Evolutionary conservation across 169 alveolate genomes (phyloP).

Genomic region (Hepatocystis sp.): DNA sequence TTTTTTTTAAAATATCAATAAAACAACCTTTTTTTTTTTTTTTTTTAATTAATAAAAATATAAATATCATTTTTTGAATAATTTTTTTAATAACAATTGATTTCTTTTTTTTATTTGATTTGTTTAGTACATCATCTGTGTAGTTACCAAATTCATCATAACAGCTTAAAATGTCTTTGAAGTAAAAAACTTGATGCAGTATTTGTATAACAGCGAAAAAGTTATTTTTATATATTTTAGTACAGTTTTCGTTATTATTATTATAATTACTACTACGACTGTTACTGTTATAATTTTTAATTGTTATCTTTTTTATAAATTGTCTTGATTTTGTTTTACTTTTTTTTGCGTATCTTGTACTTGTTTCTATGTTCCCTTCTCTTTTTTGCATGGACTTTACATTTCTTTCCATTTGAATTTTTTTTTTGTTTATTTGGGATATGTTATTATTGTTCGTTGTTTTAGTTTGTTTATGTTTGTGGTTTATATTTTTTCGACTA

Average conservation of each 20-base stretch:
- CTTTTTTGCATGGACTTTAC: background rate
- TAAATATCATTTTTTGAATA: constrained; percentile 34
- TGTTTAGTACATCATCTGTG: background rate
- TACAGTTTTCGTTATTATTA: constrained; percentile 4
- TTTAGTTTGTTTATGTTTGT: too few species aligned
- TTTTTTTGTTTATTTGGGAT: too few species aligned
- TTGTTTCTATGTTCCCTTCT: background rate
- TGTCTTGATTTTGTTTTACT: constrained; percentile 5
- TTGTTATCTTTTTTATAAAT: constrained; percentile 29
- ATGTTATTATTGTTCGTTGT: too few species aligned
- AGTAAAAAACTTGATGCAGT: constrained; percentile 42
- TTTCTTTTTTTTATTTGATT: constrained; percentile 1
- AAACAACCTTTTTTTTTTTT: constrained; percentile 56
- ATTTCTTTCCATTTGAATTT: background rate
- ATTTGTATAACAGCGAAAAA: constrained; percentile 31
- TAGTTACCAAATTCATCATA: constrained; percentile 30
- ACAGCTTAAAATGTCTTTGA: constrained; percentile 14
- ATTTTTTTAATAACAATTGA: constrained; percentile 8
- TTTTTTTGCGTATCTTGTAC: background rate
- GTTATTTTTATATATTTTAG: constrained; percentile 17
- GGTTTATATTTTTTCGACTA: too few species aligned
- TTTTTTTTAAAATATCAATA: constrained; percentile 70
- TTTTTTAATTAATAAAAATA: constrained; percentile 32
- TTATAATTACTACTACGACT: too few species aligned
- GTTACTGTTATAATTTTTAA: too few species aligned